Base-by-base conservation (phyloP, 345 rosid genomes). In the Erodium maritimum region DNA sequence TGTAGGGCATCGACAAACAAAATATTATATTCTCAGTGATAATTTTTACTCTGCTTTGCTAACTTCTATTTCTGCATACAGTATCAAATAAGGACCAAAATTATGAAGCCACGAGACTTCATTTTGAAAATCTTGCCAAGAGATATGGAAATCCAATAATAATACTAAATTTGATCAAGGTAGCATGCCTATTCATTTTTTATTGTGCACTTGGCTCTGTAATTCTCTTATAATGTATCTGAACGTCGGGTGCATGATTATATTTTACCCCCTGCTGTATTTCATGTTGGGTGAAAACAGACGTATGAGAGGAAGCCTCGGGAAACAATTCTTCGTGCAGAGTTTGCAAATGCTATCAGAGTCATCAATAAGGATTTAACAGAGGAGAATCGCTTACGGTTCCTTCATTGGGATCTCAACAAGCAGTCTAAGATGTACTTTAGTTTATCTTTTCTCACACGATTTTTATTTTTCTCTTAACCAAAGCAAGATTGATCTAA, bases 121-220 rank as follows among this genome's bases (percentile, higher is more conserved):
- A 93, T 72, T 89, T 93, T 70, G 91, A 89, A 64, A 89, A 89
- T 76, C 90, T 93, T 59, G 84, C 64, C 17, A 82, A 57, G 76
- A 82, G 99, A 87, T 93, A 93, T 75, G 99, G 96, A 63, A 85
- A 78, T 68, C 95, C 96, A 34, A 79, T 93, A 37, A 81, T 93
- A 64, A 80, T 93, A 65, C 63, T 93, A 68, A 87, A 80, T 72
- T 82, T 93, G 73, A 85, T 93, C 60, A 93, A 85, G 96, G 99
- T 93, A 69, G 46, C 74, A 23, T 20, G 62, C 59, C 21, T 8
- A 17, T 21, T 55, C 23, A 60, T 25, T 61, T 21, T 52, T 19
- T 17, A 19, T 54, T 17, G 23, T 19, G 55, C 48, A 21, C 57
- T 19, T 33, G 17, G 11, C 54, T 42, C 45, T 1, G 22, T 13